Evolutionary conservation across 2,329 filamentous ascomycete genomes (phyloP).

Genomic region (Pyrenochaeta sp.): DNA sequence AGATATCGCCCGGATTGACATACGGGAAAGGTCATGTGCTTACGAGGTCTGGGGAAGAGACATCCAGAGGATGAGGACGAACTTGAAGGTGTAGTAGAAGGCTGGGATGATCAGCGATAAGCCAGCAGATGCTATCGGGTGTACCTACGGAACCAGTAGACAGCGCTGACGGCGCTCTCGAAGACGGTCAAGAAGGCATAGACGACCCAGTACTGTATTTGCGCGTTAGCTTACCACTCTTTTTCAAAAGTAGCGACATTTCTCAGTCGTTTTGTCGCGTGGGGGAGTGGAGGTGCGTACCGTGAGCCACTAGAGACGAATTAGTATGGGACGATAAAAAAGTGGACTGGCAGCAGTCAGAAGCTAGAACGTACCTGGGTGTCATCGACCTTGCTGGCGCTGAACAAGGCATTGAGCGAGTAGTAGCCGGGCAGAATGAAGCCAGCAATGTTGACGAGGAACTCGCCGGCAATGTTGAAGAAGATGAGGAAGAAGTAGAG

Average conservation of each 20-base stretch:
- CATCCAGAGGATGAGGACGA: slow-evolving; percentile 96
- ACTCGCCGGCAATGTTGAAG: slow-evolving; percentile 89
- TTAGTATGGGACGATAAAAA: slow-evolving; percentile 44
- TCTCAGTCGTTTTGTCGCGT: slow-evolving; percentile 1
- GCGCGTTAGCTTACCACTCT: slow-evolving; percentile 27
- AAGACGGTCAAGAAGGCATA: slow-evolving; percentile 83
- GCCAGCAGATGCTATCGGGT: neutral
- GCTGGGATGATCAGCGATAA: slow-evolving; percentile 51
- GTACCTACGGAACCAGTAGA: slow-evolving; percentile 80
- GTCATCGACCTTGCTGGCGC: slow-evolving; percentile 73
- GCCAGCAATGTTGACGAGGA: slow-evolving; percentile 85
- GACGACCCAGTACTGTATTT: slow-evolving; percentile 79
- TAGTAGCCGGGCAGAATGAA: slow-evolving; percentile 87
- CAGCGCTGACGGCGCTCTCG: slow-evolving; percentile 82
- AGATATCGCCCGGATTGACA: slow-evolving; percentile 9
- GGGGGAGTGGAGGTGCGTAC: slow-evolving; percentile 41
- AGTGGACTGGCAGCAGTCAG: neutral
- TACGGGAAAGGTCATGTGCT: no score
- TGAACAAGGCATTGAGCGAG: slow-evolving; percentile 80
- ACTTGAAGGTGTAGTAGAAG: slow-evolving; percentile 99
- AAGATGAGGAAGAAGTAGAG: slow-evolving; percentile 92
- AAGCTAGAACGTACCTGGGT: slow-evolving; percentile 70
- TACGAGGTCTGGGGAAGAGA: slow-evolving; percentile 93
- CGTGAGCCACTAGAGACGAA: slow-evolving; percentile 66
- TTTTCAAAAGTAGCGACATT: slow-evolving; percentile 4